These are phyloP conservation scores for Aureobasidium namibiae DNA, from an alignment of 2,329 filamentous ascomycete genomes.

Conservation along the genomic window DNA sequence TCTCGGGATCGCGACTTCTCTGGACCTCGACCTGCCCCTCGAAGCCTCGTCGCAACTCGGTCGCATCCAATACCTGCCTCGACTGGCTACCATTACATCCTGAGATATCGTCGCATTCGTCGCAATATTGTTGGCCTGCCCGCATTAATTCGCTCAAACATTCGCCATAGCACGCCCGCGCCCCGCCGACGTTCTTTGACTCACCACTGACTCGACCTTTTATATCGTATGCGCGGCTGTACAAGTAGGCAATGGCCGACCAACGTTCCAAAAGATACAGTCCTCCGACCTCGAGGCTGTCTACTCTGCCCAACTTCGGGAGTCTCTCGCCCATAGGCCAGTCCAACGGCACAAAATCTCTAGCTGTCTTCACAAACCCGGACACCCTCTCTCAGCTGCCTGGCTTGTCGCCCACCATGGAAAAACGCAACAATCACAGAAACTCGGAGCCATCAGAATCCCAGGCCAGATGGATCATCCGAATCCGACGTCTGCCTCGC, in stretches of 20 bases:
- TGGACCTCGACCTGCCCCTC: neutral
- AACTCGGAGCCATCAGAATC: neutral
- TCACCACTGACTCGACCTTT: neutral
- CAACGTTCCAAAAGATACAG: constrained; percentile 2
- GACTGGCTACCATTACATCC: neutral
- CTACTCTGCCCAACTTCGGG: neutral
- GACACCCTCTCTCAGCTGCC: constrained; percentile 26
- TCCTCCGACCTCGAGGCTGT: neutral
- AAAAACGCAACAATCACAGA: constrained; percentile 25
- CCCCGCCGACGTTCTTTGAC: neutral
- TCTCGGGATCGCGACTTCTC: neutral
- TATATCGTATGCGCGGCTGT: constrained; percentile 6
- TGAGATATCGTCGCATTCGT: neutral
- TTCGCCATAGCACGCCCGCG: neutral
- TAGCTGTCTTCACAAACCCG: constrained; percentile 15
- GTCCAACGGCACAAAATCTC: neutral
- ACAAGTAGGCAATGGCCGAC: constrained; percentile 3
- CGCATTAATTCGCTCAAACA: neutral
- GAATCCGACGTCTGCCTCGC: constrained; percentile 52
- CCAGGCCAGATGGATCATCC: constrained; percentile 29
- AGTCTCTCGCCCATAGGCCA: neutral
- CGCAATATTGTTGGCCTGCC: neutral
- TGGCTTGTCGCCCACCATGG: constrained; percentile 32
- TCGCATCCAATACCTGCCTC: neutral
- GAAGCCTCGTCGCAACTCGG: constrained; percentile 1